Evolutionary conservation across 352 stramenopile species (phyloP), one percentile per base, ranked within the genome.

Genomic region (Globisporangium heterothallicum): DNA sequence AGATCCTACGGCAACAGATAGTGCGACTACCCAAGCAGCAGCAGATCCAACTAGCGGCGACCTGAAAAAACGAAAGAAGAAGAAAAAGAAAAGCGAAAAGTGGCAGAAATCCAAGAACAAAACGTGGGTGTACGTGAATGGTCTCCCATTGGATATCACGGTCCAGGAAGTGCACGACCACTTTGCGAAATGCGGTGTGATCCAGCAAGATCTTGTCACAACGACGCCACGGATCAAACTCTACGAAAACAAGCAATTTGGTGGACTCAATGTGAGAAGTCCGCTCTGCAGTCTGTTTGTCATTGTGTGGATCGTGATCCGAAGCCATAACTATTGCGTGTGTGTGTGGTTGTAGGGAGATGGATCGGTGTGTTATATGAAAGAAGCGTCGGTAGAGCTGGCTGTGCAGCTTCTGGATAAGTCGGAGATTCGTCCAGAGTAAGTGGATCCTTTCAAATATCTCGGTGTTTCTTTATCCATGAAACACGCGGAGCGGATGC

Each of bases 61-160:
- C 16, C 22, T 56, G 38, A 73, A 74, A 43, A 87, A 84, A 56
- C 61, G 54, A 18, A 92, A 81, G 43, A 95, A 91, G 55, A 88
- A 91, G 19, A 87, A 86, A 43, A 80, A 85, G 44, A 84, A 94
- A 30, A 86, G 65, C 26, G 76, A 93, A 19, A 84, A 87, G 59
- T 87, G 70, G 78, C 90, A 88, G 55, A 71, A 75, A 29, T 80
- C 68, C 46, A 97, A 96, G 68, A 76, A 61, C 4, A 93, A 94
- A 47, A 96, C 87, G 57, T 99, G 95, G 95, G 85, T 98, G 18
- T 99, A 99, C 58, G 80, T 98, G 25, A 96, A 95, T 30, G 94
- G 95, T 18, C 70, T 99, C 29, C 96, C 96, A n/a, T 55, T 85
- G 7, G 89, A 98, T 56, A 68, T 93, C 9, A 96, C 89, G 10